Evolutionary conservation across 805 yeast genomes (phyloP).

Genomic region (Saccharomycopsis schoenii): DNA sequence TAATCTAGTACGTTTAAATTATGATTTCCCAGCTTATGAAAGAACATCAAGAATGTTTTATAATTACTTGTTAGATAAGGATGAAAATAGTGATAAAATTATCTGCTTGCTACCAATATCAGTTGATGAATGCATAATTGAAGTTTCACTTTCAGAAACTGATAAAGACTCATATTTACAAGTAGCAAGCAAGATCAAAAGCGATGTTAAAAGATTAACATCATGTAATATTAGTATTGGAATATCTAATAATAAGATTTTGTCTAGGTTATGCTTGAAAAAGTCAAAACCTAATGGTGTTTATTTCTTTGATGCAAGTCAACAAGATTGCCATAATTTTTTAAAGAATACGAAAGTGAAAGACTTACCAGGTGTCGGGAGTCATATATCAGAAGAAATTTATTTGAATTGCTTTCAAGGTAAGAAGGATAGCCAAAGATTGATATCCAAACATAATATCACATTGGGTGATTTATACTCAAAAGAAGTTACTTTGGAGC

Average conservation of each 20-base stretch:
- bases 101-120: constrained; percentile 70
- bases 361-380: constrained; percentile 36
- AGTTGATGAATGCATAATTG: constrained; percentile 85
- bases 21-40: constrained; percentile 70
- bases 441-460: constrained; percentile 13
- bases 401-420: not conserved
- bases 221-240: constrained; percentile 74
- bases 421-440: too few species aligned
- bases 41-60: constrained; percentile 55
- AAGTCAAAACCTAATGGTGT: constrained; percentile 77
- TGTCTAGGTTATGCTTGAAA: constrained; percentile 66
- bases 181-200: constrained; percentile 29
- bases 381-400: constrained; percentile 11
- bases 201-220: constrained; percentile 34
- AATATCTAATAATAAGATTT: constrained; percentile 56
- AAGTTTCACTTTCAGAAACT: constrained; percentile 31
- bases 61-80: constrained; percentile 37
- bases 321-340: constrained; percentile 24
- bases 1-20: constrained; percentile 48
- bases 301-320: constrained; percentile 27
- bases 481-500: constrained; percentile 25
- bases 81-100: constrained; percentile 18
- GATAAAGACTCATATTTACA: not conserved
- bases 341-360: constrained; percentile 30
- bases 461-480: constrained; percentile 46